Evolutionary conservation across 768 basidiomycete genomes (phyloP).

Genomic region (Tulasnella sp.): DNA sequence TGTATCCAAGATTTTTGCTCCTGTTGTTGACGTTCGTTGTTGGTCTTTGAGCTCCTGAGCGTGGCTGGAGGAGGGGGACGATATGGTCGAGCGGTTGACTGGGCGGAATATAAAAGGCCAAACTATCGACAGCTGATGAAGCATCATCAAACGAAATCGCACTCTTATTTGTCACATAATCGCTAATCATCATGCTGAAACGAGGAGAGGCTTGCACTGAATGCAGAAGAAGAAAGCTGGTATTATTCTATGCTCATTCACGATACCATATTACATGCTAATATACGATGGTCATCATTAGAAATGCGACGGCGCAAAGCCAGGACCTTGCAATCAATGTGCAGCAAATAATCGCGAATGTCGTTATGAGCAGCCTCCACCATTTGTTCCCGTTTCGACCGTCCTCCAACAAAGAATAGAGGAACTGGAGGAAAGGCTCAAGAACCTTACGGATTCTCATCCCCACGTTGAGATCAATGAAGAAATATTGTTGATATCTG

Average conservation of each 20-base stretch:
- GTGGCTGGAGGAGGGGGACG: too few species aligned
- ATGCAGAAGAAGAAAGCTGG: constrained; percentile 12
- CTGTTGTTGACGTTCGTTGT: too few species aligned
- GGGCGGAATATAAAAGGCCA: too few species aligned
- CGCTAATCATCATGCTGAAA: constrained; percentile 8
- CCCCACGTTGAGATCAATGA: too few species aligned
- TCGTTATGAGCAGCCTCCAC: background rate
- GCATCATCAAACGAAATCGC: too few species aligned
- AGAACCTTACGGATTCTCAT: background rate
- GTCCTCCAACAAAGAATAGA: constrained; percentile 10
- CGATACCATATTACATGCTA: background rate
- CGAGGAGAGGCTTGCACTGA: constrained; percentile 11
- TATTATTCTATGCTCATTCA: background rate
- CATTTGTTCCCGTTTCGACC: constrained; percentile 9
- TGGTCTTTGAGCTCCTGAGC: too few species aligned
- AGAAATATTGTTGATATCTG: too few species aligned
- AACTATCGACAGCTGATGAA: too few species aligned
- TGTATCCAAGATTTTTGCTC: too few species aligned
- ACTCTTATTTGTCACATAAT: too few species aligned
- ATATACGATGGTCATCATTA: background rate
- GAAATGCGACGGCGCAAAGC: constrained; percentile 14
- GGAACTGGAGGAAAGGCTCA: background rate
- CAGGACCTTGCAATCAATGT: constrained; percentile 1
- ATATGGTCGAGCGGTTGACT: too few species aligned
- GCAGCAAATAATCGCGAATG: constrained; percentile 9